phyloP scores from a whole-genome alignment of 352 stramenopile genomes.

The Globisporangium megalacanthum region DNA sequence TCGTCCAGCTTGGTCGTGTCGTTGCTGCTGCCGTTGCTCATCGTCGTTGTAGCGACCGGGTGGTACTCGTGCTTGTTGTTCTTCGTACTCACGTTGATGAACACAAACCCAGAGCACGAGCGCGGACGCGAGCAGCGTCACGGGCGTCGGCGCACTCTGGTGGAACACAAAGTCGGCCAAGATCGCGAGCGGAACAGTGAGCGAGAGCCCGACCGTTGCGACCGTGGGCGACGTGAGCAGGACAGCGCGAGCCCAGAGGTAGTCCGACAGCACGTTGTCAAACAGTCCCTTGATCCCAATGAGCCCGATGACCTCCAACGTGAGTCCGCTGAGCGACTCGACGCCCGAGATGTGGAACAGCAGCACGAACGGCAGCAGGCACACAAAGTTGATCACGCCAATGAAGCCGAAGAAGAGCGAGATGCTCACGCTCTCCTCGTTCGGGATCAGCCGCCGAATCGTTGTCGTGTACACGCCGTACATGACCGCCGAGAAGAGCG shows the following conservation, averaged over 20 bases:
- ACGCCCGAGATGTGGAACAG: slow-evolving; percentile 65
- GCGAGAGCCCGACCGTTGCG: slow-evolving; percentile 93
- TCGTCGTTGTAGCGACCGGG: too few species aligned
- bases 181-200: slow-evolving; percentile 97
- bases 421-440: slow-evolving; percentile 89
- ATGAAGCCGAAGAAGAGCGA: slow-evolving; percentile 96
- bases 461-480: slow-evolving; percentile 94
- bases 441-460: slow-evolving; percentile 65
- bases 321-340: slow-evolving; percentile 62
- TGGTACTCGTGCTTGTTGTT: slow-evolving; percentile 7
- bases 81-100: slow-evolving; percentile 36
- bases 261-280: slow-evolving; percentile 95
- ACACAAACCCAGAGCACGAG: slow-evolving; percentile 78
- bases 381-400: slow-evolving; percentile 84
- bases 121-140: slow-evolving; percentile 55
- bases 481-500: slow-evolving; percentile 77
- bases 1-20: too few species aligned
- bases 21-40: too few species aligned
- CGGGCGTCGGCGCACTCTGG: slow-evolving; percentile 32
- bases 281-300: slow-evolving; percentile 89
- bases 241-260: slow-evolving; percentile 93
- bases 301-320: slow-evolving; percentile 75
- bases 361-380: slow-evolving; percentile 55
- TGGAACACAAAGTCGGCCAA: slow-evolving; percentile 82
- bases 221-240: slow-evolving; percentile 95